phyloP scores from a whole-genome alignment of 2,329 filamentous ascomycete genomes.

The Talaromyces rugulosus region DNA sequence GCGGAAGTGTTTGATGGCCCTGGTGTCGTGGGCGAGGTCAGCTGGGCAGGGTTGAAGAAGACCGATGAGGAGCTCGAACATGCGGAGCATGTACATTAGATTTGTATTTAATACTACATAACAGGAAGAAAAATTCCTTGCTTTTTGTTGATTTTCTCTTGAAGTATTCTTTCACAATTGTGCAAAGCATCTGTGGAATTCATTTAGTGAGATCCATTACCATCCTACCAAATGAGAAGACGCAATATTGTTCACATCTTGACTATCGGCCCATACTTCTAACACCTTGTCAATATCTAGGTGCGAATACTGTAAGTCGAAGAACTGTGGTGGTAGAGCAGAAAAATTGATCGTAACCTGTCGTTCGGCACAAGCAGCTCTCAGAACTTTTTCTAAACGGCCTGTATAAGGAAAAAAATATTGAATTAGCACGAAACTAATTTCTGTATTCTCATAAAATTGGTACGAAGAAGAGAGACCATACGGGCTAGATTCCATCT shows the following conservation, averaged over 20 bases:
- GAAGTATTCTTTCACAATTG: neutral
- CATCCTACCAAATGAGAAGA: neutral
- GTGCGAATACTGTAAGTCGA: conserved; percentile 3
- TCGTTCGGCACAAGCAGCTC: neutral
- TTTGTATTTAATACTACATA: neutral
- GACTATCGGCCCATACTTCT: conserved; percentile 4
- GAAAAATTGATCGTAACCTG: conserved; percentile 4
- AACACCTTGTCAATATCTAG: conserved; percentile 3
- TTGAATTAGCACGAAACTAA: neutral
- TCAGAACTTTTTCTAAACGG: neutral
- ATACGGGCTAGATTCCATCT: conserved; percentile 1
- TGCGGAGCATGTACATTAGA: neutral
- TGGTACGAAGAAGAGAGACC: neutral
- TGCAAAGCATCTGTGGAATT: neutral
- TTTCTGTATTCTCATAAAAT: neutral
- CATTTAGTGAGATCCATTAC: neutral
- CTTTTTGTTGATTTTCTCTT: neutral
- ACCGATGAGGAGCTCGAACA: neutral
- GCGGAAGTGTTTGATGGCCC: conserved; percentile 28
- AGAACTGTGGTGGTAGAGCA: conserved; percentile 2
- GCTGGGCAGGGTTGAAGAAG: neutral
- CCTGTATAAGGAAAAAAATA: neutral
- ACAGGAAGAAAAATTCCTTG: neutral
- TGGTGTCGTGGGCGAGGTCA: neutral
- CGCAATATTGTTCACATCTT: neutral